Conservation (phyloP, 1,284 basidiomycete genomes). For the Austroboletus rostrupii region DNA sequence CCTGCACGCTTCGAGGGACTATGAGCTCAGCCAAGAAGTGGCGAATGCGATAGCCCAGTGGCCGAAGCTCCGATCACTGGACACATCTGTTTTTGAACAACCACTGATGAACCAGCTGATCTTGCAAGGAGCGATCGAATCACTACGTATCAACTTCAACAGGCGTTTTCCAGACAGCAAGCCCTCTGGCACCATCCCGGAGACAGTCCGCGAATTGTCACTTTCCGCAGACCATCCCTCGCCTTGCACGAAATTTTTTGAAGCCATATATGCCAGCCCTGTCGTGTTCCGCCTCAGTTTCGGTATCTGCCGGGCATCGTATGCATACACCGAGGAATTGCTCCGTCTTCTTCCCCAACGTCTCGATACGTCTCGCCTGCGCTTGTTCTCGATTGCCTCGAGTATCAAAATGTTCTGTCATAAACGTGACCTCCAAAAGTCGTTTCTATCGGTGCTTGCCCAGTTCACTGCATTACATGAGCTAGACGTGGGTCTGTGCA, state of each 20-base stretch:
- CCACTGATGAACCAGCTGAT: constrained; percentile 11
- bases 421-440: too few relatives aligned
- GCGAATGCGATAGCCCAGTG: neutral
- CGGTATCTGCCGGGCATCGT: too few relatives aligned
- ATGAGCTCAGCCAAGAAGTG: too few relatives aligned
- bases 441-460: constrained; percentile 3
- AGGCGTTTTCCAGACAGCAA: neutral
- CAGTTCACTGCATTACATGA: constrained; percentile 12
- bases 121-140: neutral
- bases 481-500: constrained; percentile 15
- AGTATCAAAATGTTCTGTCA: too few relatives aligned
- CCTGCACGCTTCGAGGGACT: too few relatives aligned
- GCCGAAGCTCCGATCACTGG: constrained; percentile 3
- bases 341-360: constrained; percentile 7
- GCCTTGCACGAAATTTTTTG: neutral
- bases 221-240: neutral
- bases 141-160: constrained; percentile 6
- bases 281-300: neutral
- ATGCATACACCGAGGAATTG: neutral
- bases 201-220: constrained; percentile 5
- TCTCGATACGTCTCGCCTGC: constrained; percentile 6
- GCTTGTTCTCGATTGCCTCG: neutral
- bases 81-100: constrained; percentile 7
- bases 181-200: constrained; percentile 5
- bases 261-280: constrained; percentile 8